A percentile compares a stretch with the other conserved stretches of the same genome.
These are phyloP conservation scores for Melastoma candidum DNA, from an alignment of 441 rosid species.

Conservation along the genomic window DNA sequence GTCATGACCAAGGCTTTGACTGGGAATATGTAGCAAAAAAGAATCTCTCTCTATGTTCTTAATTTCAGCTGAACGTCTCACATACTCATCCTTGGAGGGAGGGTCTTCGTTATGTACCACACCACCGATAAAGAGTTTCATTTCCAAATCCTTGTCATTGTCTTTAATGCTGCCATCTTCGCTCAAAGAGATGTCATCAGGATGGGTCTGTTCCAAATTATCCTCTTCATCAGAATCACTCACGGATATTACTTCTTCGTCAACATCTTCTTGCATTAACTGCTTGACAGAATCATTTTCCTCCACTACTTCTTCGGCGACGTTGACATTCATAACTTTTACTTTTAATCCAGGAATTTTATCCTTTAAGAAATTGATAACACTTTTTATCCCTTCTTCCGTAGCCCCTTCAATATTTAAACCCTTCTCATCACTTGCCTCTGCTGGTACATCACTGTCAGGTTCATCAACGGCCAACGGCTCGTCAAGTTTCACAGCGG, in stretches of 20 bases:
- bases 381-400: constrained; percentile 87
- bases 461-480: constrained; percentile 40
- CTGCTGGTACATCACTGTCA: constrained; percentile 51
- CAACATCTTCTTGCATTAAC: constrained; percentile 46
- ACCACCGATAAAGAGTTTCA: constrained; percentile 81
- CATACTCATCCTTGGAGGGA: constrained; percentile 55
- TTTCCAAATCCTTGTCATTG: constrained; percentile 46
- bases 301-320: constrained; percentile 43
- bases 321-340: constrained; percentile 56
- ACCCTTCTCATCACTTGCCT: constrained; percentile 54
- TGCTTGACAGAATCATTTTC: constrained; percentile 49
- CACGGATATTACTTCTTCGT: constrained; percentile 34
- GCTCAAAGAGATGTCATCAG: constrained; percentile 36
- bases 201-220: constrained; percentile 47
- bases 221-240: constrained; percentile 46
- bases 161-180: constrained; percentile 33
- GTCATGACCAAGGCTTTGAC: constrained; percentile 36
- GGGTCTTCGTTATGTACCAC: constrained; percentile 67
- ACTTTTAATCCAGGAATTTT: constrained; percentile 88
- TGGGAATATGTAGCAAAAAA: constrained; percentile 60
- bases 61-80: constrained; percentile 67
- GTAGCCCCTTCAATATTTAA: constrained; percentile 63
- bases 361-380: constrained; percentile 82
- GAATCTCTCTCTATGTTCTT: constrained; percentile 61
- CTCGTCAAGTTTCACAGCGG: constrained; percentile 38